Evolutionary conservation across 225 moss, liverwort and hornwort genomes (phyloP), one percentile per base, ranked within the genome.

Genomic region (Rhytidiadelphus loreus): DNA sequence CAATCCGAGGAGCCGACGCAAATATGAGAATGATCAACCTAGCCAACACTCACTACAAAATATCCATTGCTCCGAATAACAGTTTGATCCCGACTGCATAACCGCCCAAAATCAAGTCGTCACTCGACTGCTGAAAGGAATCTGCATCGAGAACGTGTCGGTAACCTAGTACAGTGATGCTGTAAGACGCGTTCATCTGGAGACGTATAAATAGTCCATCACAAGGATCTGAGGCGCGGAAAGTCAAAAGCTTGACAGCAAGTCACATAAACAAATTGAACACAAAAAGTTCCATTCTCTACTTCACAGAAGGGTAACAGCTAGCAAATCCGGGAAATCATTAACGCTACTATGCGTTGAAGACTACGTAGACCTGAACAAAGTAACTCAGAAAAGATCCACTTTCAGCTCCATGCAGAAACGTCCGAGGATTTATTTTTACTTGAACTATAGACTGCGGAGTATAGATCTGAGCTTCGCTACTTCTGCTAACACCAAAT

Each of bases 401-500:
- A 64, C 63, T 52, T 76, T 72, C 88, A 86, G 81, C 81, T 68
- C 76, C 74, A 62, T 66, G 48, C 68, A 46, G 39, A 53, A 53
- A 80, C 59, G 48, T 26, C n/a, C 53, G 39, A 86, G 28, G 52
- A 71, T 43, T 44, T 29, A 44, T 37, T 52, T 28, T 48, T 25
- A 43, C 16, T 37, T 23, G 2, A 82, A 48, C 25, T 11, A 19
- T 52, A 78, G 9, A 79, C 75, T n/a, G 80, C 20, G 37, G 37
- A 69, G 63, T 37, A 81, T 25, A 82, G 89, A 92, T 92, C 92
- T 85, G 35, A 70, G 35, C 76, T 83, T 78, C 72, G 50, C 77
- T 16, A 64, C 72, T 79, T 28, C 86, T 81, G 35, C 48, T 57
- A 14, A 55, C 21, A 53, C 55, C 53, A 74, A 90, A 62, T 85